Conservation (phyloP, 371 early-diverging fungal species). For the Mucor sp. region DNA sequence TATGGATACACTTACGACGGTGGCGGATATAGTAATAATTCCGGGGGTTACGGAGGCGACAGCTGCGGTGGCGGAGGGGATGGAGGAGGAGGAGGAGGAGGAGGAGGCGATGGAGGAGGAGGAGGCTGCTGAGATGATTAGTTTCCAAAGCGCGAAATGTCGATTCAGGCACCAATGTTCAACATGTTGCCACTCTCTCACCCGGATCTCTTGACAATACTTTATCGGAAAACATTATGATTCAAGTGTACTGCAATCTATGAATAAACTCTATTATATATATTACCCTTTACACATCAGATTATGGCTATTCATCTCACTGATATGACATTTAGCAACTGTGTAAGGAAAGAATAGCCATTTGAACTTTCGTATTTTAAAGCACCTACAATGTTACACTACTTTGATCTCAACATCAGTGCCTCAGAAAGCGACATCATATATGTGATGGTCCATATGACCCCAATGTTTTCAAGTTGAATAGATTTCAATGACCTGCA, state of each 20-base stretch:
- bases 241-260: too few species aligned
- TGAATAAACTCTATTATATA: too few species aligned
- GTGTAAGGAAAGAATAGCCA: background rate
- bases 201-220: too few species aligned
- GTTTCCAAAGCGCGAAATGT: background rate
- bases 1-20: constrained; percentile 9
- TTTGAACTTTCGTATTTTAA: background rate
- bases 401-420: background rate
- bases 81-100: background rate
- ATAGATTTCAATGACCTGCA: too few species aligned
- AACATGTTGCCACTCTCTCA: too few species aligned
- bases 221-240: too few species aligned
- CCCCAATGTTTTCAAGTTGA: too few species aligned
- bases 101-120: background rate
- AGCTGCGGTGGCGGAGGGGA: background rate
- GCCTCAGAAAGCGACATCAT: background rate
- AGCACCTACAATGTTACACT: background rate
- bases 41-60: background rate
- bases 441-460: too few species aligned
- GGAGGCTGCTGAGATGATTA: background rate
- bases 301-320: too few species aligned
- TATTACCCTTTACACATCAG: too few species aligned
- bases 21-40: constrained; percentile 15
- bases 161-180: background rate
- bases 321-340: too few species aligned